Base-by-base conservation (phyloP, 805 yeast species). In the Groenewaldozyma tartarivorans region DNA sequence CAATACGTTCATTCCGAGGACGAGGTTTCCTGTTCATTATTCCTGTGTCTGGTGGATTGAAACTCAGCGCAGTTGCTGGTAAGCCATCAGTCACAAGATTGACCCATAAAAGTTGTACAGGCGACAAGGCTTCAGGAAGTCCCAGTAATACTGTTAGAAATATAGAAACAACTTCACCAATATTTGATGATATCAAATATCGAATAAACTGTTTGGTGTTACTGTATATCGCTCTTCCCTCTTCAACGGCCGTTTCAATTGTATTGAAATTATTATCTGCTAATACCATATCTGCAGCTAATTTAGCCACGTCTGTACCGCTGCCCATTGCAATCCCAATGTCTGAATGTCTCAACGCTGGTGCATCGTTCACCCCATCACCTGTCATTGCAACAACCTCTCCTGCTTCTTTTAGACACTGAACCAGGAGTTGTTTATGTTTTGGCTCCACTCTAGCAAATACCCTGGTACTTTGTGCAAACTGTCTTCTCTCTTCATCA, bases 361-460 rank as follows among this genome's bases (percentile, higher is more conserved):
- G 79, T 0, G 79, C 74, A 56, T 74, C 79, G 54, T 74, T 74
- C 30, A 74, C 78, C 41, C 79, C 79, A 55, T 74, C 79, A 32
- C 76, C 76, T 4, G 75, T 70, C 79, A 74, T 75, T 5, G 77
- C 79, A 39, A 73, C 77, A 52, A 69, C 66, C 41, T 71, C 72
- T 18, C 72, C 69, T 17, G 53, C 41, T 30, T 53, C 50, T 36
- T 65, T 68, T 31, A 64, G 48, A 13, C 68, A 70, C 35, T 71
- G 75, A 37, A 74, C 75, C 58, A 74, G 65, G 34, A 71, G 50
- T 13, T 68, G 70, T 54, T 74, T 74, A 35, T 76, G 76, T 40
- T 61, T 62, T 4, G 79, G 79, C 35, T 77, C 77, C 46, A 76
- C 75, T 43, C 79, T 62, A 4, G 78, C 77, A 55, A 74, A 69